Base-by-base conservation (phyloP, 1,284 basidiomycete species). In the Porodaedalea pini region DNA sequence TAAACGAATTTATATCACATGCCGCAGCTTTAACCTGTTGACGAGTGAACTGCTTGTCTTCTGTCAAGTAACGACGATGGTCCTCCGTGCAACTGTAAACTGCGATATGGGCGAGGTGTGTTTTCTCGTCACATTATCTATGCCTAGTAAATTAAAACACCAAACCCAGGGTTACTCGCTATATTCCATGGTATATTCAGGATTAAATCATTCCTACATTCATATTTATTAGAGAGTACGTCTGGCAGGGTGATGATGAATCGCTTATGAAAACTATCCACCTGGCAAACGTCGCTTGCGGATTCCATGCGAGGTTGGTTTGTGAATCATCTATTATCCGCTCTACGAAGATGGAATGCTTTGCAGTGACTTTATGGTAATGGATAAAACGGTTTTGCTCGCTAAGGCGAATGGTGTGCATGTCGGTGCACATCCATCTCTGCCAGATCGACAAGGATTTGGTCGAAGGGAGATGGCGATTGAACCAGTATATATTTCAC, bases 371-470 rank as follows among this genome's bases (percentile, higher is more conserved):
- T 84, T 83, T 65, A 72, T 76, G 0, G 75, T 85, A 53, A 86
- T 86, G 84, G 73, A 81, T 59, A 74, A 78, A 63, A 85, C 82
- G 0, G 83, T 83, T 1, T 51, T 59, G 1, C 70, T 82, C 1
- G 83, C 83, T 3, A 82, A 82, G 59, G 61, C 66, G 29, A 73
- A 83, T 63, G 70, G 70, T 21, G 81, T 85, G 13, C 66, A 69
- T 11, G 72, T 83, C 11, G 84, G 84, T 0, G 83, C 83, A 0
- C 84, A 86, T 62, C 83, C 83, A 0, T 82, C 81, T 8, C 72
- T 85, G 3, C 83, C 83, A 0, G 83, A 86, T 63, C 66, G 73
- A 8, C 84, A 86, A 66, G 83, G 83, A 0, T 86, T 85, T 61
- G 83, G 84, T 0, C 69, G 83, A 7, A 73, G 83, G 13, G 82